A percentile compares a stretch with the other conserved stretches of the same genome.
These are phyloP conservation scores for Tothia fuscella DNA, from an alignment of 2,329 filamentous ascomycete species.

Conservation along the genomic window DNA sequence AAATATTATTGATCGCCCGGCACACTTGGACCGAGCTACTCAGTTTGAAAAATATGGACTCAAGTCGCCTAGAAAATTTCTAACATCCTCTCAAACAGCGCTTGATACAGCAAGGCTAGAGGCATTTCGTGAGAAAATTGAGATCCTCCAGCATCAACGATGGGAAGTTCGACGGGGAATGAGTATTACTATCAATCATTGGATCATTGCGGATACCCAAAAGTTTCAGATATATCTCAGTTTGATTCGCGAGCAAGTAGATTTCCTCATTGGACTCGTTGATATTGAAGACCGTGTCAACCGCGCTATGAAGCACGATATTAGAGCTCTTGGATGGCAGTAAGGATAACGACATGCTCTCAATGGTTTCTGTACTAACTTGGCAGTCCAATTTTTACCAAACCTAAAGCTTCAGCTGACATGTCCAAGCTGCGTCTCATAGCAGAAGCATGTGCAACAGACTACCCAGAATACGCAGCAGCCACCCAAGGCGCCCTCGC, in stretches of 20 bases:
- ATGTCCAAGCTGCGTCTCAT: conserved; percentile 33
- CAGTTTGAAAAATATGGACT: conserved; percentile 35
- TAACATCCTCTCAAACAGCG: conserved; percentile 25
- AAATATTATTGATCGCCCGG: conserved; percentile 33
- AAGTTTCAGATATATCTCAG: conserved; percentile 31
- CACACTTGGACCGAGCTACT: conserved; percentile 27
- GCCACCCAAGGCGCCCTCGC: conserved; percentile 31
- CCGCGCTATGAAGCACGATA: conserved; percentile 31
- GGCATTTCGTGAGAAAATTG: conserved; percentile 33
- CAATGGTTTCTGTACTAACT: too few relatives aligned
- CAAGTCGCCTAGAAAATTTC: conserved; percentile 31
- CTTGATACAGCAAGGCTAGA: conserved; percentile 33
- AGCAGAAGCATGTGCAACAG: conserved; percentile 28
- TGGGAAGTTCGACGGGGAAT: conserved; percentile 22
- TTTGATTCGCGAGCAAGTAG: conserved; percentile 30
- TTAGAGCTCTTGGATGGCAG: conserved; percentile 38
- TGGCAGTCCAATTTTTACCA: conserved; percentile 24
- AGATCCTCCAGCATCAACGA: conserved; percentile 29
- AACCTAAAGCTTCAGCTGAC: conserved; percentile 21
- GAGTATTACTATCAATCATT: conserved; percentile 25
- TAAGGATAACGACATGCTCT: too few relatives aligned
- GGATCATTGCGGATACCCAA: conserved; percentile 29
- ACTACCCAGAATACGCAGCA: conserved; percentile 33
- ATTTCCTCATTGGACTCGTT: conserved; percentile 31
- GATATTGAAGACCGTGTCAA: conserved; percentile 33